Percentiles rank a stretch among this genome's conserved stretches.
Evolutionary conservation across 2,329 filamentous ascomycete genomes (phyloP).

Genomic region (Fusarium incarnatum): DNA sequence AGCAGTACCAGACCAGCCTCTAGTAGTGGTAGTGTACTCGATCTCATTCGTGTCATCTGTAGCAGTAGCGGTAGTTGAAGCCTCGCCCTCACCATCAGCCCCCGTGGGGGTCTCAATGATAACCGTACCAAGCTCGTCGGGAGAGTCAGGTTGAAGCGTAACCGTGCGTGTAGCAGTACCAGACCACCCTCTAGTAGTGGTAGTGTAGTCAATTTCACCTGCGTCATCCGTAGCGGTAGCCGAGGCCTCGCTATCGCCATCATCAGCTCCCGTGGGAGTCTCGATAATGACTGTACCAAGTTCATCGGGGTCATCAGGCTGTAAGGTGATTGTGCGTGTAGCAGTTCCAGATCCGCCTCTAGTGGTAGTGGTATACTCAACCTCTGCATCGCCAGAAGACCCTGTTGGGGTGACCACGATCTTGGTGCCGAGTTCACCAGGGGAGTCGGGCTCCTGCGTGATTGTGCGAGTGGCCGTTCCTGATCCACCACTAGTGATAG

Average conservation of each 20-base stretch:
- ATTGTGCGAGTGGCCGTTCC: slow-evolving; percentile 1
- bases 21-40: too few relatives aligned
- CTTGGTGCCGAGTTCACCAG: neutral
- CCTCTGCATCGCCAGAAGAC: neutral
- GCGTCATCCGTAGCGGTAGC: neutral
- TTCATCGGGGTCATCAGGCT: neutral
- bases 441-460: neutral
- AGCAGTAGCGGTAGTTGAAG: neutral
- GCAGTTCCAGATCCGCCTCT: neutral
- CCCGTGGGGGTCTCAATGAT: neutral
- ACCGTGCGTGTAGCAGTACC: neutral
- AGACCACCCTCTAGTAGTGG: neutral
- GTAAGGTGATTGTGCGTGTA: slow-evolving; percentile 1
- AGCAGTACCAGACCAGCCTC: too few relatives aligned
- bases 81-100: too few relatives aligned
- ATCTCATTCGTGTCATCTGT: too few relatives aligned
- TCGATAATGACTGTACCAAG: slow-evolving; percentile 10
- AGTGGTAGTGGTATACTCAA: neutral
- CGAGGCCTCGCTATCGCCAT: too few relatives aligned
- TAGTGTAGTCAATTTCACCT: neutral
- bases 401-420: neutral
- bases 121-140: neutral
- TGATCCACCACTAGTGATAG: neutral
- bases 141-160: neutral
- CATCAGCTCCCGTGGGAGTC: neutral